Evolutionary conservation across 2,329 filamentous ascomycete genomes (phyloP), one percentile per base, ranked within the genome.

Genomic region (Triangularia setosa): DNA sequence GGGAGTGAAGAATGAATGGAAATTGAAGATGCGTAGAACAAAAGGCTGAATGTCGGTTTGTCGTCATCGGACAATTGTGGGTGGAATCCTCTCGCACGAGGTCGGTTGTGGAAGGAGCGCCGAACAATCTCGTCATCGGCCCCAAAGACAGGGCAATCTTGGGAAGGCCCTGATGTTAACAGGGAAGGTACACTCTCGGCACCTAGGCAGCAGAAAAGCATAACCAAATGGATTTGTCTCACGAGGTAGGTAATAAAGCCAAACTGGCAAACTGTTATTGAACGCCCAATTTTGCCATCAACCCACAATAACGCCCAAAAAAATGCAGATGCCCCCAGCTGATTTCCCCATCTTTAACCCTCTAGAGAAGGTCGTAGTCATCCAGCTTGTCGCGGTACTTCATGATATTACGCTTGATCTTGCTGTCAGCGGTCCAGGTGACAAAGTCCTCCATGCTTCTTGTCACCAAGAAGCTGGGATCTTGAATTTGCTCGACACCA

Each of bases 331-430:
- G 9, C 24, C 12, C 14, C 16, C 21, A 3, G n/a, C n/a, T 9
- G 11, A 18, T 48, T 6, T 21, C n/a, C 40, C 56, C 28, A 21
- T 23, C 16, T 14, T 30, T 27, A 35, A 18, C 24, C 40, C 33
- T 60, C 86, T 77, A 95, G 72, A 96, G 80, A 74, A 97, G 80
- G 80, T 98, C 94, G 74, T 96, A 98, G 79, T 98, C 94, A 79
- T 98, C 94, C 78, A 97, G 79, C 81, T 96, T 92, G 78, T 97
- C 93, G 72, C 92, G 87, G 76, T 97, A 98, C 79, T 91, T 92
- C 86, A 97, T 89, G 69, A 97, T 96, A 75, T 93, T 95, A 75
- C 90, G 86, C 89, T 96, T 97, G 77, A 98, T 93, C 90, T 97
- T 97, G 78, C 92, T 96, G 65, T 92, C 92, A 72, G 96, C 91